Evolutionary conservation across 345 rosid genomes (phyloP).

Genomic region (Hibiscus trionum): DNA sequence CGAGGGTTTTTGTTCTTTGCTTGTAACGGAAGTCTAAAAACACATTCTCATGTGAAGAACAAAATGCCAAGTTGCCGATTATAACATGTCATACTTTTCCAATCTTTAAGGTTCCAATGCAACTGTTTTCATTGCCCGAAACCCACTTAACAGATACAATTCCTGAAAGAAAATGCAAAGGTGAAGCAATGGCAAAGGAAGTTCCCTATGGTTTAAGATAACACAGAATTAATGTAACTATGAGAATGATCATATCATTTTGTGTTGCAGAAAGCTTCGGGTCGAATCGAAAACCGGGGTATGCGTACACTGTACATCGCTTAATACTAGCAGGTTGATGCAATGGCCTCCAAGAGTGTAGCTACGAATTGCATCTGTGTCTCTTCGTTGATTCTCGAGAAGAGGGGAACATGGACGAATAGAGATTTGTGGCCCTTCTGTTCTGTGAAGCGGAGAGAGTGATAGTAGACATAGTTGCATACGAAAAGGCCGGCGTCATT

Average conservation of each 20-base stretch:
- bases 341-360: constrained; percentile 59
- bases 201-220: not conserved
- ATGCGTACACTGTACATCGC: not conserved
- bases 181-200: not conserved
- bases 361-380: constrained; percentile 60
- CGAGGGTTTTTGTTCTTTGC: not conserved
- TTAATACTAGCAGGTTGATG: constrained; percentile 39
- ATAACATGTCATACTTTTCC: not conserved
- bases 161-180: not conserved
- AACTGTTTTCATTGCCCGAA: not conserved
- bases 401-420: constrained; percentile 69
- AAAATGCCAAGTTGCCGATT: not conserved
- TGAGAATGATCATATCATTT: not conserved
- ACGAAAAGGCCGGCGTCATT: constrained; percentile 67
- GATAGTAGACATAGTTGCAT: constrained; percentile 76
- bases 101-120: not conserved
- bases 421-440: constrained; percentile 62
- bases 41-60: not conserved
- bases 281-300: not conserved
- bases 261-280: not conserved
- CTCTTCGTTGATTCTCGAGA: constrained; percentile 56
- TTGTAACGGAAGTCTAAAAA: not conserved
- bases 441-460: constrained; percentile 59
- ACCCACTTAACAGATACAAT: not conserved
- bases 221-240: not conserved